Evolutionary conservation across 176 grass and related monocot genomes (phyloP).

Genomic region (Tuctoria greenei): DNA sequence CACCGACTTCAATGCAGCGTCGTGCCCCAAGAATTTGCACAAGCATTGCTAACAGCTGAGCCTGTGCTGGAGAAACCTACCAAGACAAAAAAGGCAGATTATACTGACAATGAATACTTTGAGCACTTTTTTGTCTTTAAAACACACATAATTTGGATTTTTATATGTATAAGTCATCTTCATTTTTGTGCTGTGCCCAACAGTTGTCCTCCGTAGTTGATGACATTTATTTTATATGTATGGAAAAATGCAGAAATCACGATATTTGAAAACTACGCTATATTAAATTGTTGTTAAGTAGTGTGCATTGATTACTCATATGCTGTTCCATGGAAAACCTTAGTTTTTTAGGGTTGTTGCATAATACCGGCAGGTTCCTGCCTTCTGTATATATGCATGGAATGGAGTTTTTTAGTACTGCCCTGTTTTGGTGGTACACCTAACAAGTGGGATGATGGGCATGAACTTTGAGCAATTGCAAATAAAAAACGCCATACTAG

Average conservation of each 20-base stretch:
- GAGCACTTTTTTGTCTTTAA: neutral
- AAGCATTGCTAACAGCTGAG: conserved; percentile 86
- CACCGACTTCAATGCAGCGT: conserved; percentile 85
- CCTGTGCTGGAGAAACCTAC: conserved; percentile 89
- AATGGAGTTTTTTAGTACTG: neutral
- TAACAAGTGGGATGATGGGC: too few relatives aligned
- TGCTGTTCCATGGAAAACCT: neutral
- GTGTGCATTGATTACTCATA: neutral
- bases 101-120: neutral
- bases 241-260: neutral
- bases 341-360: neutral
- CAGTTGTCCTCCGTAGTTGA: neutral
- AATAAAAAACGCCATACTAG: too few relatives aligned
- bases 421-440: neutral
- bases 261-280: neutral
- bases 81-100: conserved; percentile 16
- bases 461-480: too few relatives aligned
- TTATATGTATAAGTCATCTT: neutral
- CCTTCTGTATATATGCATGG: neutral
- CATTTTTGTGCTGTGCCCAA: neutral
- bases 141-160: neutral
- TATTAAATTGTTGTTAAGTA: neutral
- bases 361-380: neutral
- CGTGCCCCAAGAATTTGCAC: conserved; percentile 72
- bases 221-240: too few relatives aligned